Conservation (phyloP, 371 early-diverging fungal species). For the Mucor sp. region DNA sequence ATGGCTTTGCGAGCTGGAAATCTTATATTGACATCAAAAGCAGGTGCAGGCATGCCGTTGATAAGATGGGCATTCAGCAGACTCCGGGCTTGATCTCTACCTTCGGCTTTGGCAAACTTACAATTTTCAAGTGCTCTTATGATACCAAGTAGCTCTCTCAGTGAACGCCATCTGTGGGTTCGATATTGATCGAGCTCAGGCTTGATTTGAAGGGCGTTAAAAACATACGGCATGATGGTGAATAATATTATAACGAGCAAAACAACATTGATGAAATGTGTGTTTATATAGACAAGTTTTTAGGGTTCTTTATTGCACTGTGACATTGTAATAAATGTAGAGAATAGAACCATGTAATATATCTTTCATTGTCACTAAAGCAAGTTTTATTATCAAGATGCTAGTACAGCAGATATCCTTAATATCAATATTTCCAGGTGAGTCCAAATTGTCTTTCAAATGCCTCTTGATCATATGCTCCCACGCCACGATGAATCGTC, state of each 20-base stretch:
- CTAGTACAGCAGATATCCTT: too few relatives aligned
- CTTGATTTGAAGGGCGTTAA: not conserved
- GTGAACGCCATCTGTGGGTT: not conserved
- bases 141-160: not conserved
- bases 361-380: not conserved
- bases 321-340: too few relatives aligned
- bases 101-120: not conserved
- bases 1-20: not conserved
- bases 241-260: not conserved
- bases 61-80: not conserved
- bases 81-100: not conserved
- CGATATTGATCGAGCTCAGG: not conserved
- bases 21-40: not conserved
- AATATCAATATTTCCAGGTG: not conserved
- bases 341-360: not conserved
- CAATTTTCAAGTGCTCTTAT: not conserved
- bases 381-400: not conserved
- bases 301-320: not conserved
- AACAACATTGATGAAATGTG: not conserved
- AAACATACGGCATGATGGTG: not conserved
- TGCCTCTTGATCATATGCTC: not conserved
- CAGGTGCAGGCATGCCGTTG: not conserved
- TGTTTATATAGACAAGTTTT: not conserved
- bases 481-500: not conserved
- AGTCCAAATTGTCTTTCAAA: not conserved